A percentile compares a stretch with the other conserved stretches of the same genome.
These are phyloP conservation scores for Brassica incana DNA, from an alignment of 345 rosid species.

Conservation along the genomic window DNA sequence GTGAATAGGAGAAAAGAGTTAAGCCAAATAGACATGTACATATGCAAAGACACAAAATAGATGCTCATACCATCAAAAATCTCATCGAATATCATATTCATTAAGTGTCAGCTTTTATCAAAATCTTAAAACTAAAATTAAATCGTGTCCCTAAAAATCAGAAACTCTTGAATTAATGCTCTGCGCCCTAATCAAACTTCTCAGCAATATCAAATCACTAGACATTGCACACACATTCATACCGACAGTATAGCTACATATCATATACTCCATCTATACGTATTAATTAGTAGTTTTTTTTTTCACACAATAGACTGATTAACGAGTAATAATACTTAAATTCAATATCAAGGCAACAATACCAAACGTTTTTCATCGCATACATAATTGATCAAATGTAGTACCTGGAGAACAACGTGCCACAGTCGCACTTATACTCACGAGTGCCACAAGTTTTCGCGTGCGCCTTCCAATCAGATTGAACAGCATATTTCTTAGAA, in stretches of 20 bases:
- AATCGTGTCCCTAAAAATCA: conserved; percentile 22
- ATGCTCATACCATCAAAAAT: conserved; percentile 32
- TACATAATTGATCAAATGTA: background rate
- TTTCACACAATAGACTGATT: background rate
- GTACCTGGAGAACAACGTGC: conserved; percentile 92
- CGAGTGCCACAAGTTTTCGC: conserved; percentile 94
- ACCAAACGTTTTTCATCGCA: background rate
- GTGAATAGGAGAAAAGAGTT: conserved; percentile 28
- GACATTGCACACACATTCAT: conserved; percentile 23
- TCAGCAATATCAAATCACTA: background rate
- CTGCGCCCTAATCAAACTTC: conserved; percentile 19
- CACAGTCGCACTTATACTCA: conserved; percentile 96
- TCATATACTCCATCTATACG: background rate
- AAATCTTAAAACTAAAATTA: background rate
- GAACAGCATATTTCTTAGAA: conserved; percentile 95
- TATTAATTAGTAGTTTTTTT: background rate
- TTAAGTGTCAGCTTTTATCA: conserved; percentile 28
- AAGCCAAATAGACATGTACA: conserved; percentile 43
- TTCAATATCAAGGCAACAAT: background rate
- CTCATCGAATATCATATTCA: conserved; percentile 23
- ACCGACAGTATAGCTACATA: conserved; percentile 15
- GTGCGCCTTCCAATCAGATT: conserved; percentile 98
- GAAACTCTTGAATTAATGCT: conserved; percentile 31
- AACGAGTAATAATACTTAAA: background rate
- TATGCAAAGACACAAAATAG: conserved; percentile 31